Evolutionary conservation across 108 stramenopile genomes (phyloP), one percentile per base, ranked within the genome.

Genomic region (Nannochloropsis gaditana): DNA sequence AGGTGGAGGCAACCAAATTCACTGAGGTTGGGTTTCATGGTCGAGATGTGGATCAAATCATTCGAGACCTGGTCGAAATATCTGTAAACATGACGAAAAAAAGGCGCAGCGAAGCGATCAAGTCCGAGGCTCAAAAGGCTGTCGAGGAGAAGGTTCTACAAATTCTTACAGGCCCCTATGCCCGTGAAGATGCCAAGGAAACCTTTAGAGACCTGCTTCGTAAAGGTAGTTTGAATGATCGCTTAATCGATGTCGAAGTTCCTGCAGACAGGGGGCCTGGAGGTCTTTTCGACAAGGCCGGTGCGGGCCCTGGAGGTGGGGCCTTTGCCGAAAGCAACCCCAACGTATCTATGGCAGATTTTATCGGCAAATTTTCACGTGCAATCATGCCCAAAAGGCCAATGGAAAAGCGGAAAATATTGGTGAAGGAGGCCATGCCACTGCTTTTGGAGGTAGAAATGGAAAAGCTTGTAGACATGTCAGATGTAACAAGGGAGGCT

Each of bases 1-100:
- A 99, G 86, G 97, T 99, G 45, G 99, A 99, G 89, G 99, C 99
- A 3, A 99, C 99, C 79, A 99, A 99, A 91, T 99, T 99, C 90
- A 99, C 99, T 17, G 99, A 99, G 92, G 99, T 99, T 45, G 99
- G 99, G 21, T 99, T 97, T 86, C 99, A 99, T 85, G 98, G 99
- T 42, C 90, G 97, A 9, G 99, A 99, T 91, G 98, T 99, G 5
- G 98, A 99, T 89, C 93, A 94, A 86, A 99, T 99, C 89, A 96
- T 99, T 86, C 93, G 95, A 80, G 99, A 99, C 91, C 93, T 99
- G 84, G 95, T 99, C 90, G 99, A 99, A 89, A 93, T 96, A 8
- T 89, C 94, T 45, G 97, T 98, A 90, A 93, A 92, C 83, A 86
- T 97, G 86, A 95, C 94, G 11, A 95, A 94, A 91, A 95, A 98